A percentile compares a stretch with the other conserved stretches of the same genome.
These are phyloP conservation scores for Quercus tomentella DNA, from an alignment of 331 rosid genomes.

Conservation along the genomic window DNA sequence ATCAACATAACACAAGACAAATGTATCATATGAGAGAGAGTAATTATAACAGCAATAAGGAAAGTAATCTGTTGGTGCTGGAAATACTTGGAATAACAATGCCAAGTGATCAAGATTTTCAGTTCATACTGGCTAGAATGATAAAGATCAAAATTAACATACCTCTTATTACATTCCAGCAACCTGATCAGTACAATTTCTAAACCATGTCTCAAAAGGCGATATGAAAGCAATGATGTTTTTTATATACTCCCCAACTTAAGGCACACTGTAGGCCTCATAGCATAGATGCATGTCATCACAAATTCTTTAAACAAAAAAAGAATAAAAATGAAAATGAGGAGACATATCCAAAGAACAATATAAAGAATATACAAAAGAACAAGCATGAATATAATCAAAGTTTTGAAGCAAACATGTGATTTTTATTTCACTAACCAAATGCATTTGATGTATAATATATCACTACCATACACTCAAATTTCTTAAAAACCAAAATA, in stretches of 20 bases:
- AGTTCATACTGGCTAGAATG: background rate
- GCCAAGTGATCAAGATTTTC: background rate
- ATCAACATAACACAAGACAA: too few relatives aligned
- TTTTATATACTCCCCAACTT: background rate
- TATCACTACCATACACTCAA: background rate
- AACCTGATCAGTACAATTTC: conserved; percentile 6
- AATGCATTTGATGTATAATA: background rate
- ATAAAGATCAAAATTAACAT: conserved; percentile 4
- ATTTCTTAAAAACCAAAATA: background rate
- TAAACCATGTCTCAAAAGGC: conserved; percentile 14
- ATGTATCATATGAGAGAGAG: too few relatives aligned
- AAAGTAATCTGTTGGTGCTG: background rate
- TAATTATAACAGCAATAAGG: background rate
- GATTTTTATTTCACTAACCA: background rate
- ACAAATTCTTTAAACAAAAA: background rate
- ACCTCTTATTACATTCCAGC: conserved; percentile 14
- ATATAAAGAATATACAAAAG: background rate
- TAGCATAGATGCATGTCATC: background rate
- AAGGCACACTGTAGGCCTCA: background rate
- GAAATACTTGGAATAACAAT: background rate
- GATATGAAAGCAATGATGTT: conserved; percentile 5
- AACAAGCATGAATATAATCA: background rate
- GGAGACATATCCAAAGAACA: background rate
- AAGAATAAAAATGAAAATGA: background rate
- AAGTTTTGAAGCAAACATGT: background rate